Percentiles rank a stretch among this genome's conserved stretches.
Conservation (phyloP, 1,284 basidiomycete species). For the Trichosporon sp. region DNA sequence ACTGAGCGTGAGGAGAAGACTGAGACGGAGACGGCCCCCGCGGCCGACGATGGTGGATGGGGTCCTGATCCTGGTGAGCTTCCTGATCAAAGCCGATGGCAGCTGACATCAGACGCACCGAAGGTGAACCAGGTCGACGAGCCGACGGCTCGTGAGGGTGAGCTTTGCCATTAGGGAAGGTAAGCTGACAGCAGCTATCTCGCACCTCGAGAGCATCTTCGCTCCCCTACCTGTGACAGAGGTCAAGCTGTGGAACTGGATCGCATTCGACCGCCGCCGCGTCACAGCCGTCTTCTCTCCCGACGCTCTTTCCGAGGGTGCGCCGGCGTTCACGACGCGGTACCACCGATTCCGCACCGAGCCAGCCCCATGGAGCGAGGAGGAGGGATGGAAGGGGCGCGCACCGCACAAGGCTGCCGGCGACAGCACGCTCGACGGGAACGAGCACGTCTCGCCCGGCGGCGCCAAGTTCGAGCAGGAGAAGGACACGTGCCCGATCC, state of each 20-base stretch:
- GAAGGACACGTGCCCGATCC: constrained; percentile 33
- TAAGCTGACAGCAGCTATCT: constrained; percentile 20
- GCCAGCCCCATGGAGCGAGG: constrained; percentile 41
- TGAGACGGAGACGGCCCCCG: background rate
- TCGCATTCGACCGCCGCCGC: constrained; percentile 42
- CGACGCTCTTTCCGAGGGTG: constrained; percentile 3
- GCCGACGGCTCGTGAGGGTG: constrained; percentile 20
- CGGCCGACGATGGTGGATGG: constrained; percentile 37
- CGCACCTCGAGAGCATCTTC: background rate
- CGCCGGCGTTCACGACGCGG: constrained; percentile 26
- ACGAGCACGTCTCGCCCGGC: constrained; percentile 5
- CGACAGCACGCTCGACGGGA: constrained; percentile 12
- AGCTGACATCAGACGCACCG: constrained; percentile 1
- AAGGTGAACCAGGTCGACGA: background rate
- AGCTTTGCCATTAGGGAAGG: background rate
- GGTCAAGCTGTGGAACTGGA: constrained; percentile 32
- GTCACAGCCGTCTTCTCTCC: constrained; percentile 35
- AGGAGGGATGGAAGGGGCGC: constrained; percentile 29
- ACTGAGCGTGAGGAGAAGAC: constrained; percentile 14
- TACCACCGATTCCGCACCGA: constrained; percentile 40
- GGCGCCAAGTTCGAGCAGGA: constrained; percentile 35
- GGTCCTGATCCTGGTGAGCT: background rate
- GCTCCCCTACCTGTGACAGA: background rate
- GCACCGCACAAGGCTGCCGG: constrained; percentile 12
- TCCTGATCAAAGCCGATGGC: too few relatives aligned